phyloP scores from a whole-genome alignment of 2,329 filamentous ascomycete species.

The Aspergillus awamori region DNA sequence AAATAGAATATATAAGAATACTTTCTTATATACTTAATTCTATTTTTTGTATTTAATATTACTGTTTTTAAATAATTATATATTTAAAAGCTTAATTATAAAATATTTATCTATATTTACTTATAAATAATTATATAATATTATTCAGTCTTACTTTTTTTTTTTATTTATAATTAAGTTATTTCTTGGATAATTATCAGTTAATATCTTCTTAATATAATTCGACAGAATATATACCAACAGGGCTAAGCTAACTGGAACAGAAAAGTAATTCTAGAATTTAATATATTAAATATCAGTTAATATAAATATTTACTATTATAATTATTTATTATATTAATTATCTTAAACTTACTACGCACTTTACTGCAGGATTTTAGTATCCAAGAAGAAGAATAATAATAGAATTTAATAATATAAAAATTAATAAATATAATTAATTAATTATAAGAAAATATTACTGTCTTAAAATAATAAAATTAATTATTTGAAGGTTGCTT shows the following conservation, averaged over 20 bases:
- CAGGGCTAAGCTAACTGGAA: neutral
- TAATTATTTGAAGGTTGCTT: neutral
- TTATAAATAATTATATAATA: neutral
- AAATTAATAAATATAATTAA: neutral
- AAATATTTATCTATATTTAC: neutral
- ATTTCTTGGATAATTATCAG: neutral
- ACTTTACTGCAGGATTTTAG: too few relatives aligned
- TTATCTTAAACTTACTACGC: too few relatives aligned
- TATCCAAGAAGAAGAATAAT: too few relatives aligned
- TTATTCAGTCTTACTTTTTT: neutral
- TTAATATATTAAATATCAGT: neutral
- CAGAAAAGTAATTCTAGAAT: neutral
- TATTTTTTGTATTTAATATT: neutral
- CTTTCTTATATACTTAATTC: neutral
- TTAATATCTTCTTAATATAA: neutral
- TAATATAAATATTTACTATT: too few relatives aligned
- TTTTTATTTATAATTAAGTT: neutral
- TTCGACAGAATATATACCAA: neutral
- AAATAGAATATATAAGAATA: neutral
- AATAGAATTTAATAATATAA: neutral
- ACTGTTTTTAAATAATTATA: neutral
- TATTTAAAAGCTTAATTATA: neutral
- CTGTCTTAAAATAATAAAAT: neutral
- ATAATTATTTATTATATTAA: too few relatives aligned
- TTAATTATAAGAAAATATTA: neutral